Evolutionary conservation across 805 yeast species (phyloP).

Genomic region (Ogataea allantospora): DNA sequence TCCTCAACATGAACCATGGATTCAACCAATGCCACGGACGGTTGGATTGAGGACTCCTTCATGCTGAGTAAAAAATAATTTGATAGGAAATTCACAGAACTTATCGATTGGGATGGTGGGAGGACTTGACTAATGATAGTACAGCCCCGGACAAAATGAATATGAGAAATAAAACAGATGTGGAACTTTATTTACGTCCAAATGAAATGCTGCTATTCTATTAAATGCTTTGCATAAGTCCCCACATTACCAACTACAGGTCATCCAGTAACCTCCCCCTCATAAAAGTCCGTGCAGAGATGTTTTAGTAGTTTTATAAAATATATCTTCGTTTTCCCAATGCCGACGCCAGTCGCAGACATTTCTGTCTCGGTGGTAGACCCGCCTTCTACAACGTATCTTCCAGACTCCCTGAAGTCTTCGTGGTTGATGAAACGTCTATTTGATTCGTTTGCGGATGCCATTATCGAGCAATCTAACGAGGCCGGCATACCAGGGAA

Average conservation of each 20-base stretch:
- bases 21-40: not conserved
- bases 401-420: conserved; percentile 20
- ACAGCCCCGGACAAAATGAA: too few species aligned
- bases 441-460: conserved; percentile 31
- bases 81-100: too few species aligned
- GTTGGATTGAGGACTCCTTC: not conserved
- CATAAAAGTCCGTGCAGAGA: conserved; percentile 5
- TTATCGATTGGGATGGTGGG: too few species aligned
- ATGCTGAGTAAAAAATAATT: not conserved
- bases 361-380: conserved; percentile 15
- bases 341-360: conserved; percentile 5
- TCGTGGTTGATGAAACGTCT: conserved; percentile 26
- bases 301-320: conserved; percentile 1
- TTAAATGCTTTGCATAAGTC: too few species aligned
- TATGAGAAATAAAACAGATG: too few species aligned
- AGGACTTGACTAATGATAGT: too few species aligned
- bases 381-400: conserved; percentile 13
- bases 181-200: too few species aligned
- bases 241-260: too few species aligned
- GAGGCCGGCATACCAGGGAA: conserved; percentile 31
- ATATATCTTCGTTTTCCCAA: conserved; percentile 2
- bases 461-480: conserved; percentile 35
- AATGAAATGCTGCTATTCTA: too few species aligned
- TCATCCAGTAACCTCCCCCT: too few species aligned
- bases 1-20: conserved; percentile 14